These are phyloP conservation scores for Bassia scoparia DNA, from an alignment of 148 eudicot species.

Conservation along the genomic window DNA sequence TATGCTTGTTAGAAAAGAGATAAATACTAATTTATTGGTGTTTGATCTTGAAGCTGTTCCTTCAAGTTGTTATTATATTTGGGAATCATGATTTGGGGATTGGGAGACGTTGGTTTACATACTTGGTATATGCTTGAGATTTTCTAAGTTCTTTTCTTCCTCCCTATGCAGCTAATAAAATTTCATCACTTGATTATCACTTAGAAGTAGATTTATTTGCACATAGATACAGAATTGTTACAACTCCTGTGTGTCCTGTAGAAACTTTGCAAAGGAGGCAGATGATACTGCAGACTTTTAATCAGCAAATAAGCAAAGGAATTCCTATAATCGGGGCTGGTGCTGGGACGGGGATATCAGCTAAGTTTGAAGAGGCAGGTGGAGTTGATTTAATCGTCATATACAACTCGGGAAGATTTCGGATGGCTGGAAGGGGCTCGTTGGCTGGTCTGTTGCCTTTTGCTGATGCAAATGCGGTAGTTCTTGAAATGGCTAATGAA, in stretches of 20 bases:
- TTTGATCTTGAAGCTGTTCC: not conserved
- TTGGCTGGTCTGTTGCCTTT: constrained; percentile 90
- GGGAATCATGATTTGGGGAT: not conserved
- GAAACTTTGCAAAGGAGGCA: constrained; percentile 70
- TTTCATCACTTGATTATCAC: not conserved
- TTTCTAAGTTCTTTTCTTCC: not conserved
- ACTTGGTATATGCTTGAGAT: too few relatives aligned
- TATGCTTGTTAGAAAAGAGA: not conserved
- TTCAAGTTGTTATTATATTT: not conserved
- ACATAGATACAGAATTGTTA: not conserved
- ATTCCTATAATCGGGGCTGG: constrained; percentile 96
- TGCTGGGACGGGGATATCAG: constrained; percentile 99
- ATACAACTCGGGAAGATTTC: constrained; percentile 92
- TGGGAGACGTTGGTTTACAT: not conserved
- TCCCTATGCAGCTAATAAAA: not conserved
- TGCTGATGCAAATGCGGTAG: constrained; percentile 97
- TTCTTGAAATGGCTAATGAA: constrained; percentile 98
- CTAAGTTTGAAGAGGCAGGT: constrained; percentile 98
- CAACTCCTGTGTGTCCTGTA: constrained; percentile 27
- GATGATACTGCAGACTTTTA: constrained; percentile 53
- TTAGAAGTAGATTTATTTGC: too few relatives aligned
- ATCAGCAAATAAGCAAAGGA: constrained; percentile 64
- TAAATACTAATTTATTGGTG: not conserved
- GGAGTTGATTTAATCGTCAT: constrained; percentile 87
- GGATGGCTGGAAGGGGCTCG: constrained; percentile 99